Evolutionary conservation across 768 basidiomycete genomes (phyloP).

Genomic region (Saitozyma podzolica): DNA sequence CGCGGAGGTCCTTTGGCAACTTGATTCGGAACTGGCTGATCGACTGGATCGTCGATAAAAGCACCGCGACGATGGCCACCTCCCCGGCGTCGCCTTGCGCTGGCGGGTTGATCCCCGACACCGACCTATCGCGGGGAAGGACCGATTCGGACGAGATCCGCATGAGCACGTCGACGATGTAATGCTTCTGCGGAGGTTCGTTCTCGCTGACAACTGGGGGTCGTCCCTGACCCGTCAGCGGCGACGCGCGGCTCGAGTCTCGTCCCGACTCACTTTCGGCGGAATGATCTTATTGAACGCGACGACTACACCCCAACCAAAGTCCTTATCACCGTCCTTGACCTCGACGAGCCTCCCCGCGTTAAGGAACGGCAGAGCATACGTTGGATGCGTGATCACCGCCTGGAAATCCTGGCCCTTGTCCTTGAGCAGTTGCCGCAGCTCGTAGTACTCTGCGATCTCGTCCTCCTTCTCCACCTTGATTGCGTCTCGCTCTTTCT

Average conservation of each 20-base stretch:
- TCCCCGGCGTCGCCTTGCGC: slow-evolving; percentile 69
- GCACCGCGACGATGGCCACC: slow-evolving; percentile 81
- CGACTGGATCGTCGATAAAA: slow-evolving; percentile 80
- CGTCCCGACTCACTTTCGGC: slow-evolving; percentile 61
- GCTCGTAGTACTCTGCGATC: slow-evolving; percentile 87
- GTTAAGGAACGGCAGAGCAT: slow-evolving; percentile 91
- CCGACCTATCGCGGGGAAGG: slow-evolving; percentile 58
- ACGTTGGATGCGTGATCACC: slow-evolving; percentile 91
- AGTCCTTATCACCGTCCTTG: slow-evolving; percentile 80
- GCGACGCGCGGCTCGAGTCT: not conserved
- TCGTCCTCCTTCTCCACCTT: slow-evolving; percentile 79
- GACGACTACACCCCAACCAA: slow-evolving; percentile 94
- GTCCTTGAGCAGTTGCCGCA: slow-evolving; percentile 87
- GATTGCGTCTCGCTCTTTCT: slow-evolving; percentile 64
- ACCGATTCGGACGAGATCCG: slow-evolving; percentile 70
- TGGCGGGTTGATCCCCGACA: slow-evolving; percentile 74
- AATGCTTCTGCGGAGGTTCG: slow-evolving; percentile 84
- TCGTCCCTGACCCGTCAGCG: slow-evolving; percentile 46
- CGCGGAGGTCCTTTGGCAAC: slow-evolving; percentile 85
- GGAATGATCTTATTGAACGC: slow-evolving; percentile 84
- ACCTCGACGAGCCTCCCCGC: slow-evolving; percentile 89
- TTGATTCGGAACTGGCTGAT: slow-evolving; percentile 83
- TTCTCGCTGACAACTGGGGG: slow-evolving; percentile 55
- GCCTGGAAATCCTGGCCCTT: slow-evolving; percentile 83
- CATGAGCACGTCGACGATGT: slow-evolving; percentile 87